Evolutionary conservation across 306 rosid species (phyloP), one percentile per base, ranked within the genome.

Genomic region (Vigna nakashimae): DNA sequence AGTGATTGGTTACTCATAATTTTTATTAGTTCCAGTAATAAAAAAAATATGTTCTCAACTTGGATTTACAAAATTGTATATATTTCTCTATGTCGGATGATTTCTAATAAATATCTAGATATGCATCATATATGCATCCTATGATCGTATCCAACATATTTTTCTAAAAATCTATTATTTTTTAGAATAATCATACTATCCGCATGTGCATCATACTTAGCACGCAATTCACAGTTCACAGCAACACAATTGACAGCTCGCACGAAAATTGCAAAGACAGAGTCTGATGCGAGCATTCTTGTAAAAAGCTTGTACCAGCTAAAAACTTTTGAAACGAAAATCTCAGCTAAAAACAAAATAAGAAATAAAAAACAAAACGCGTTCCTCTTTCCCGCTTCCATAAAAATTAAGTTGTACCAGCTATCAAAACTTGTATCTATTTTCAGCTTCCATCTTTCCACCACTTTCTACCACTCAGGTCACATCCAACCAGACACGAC

Each of bases 401-500:
- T 10, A 9, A 42, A 42, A 42, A 42, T 42, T 2, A 43, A 43
- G 14, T 43, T 43, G 14, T 43, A 38, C 40, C 11, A 38, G 28
- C 28, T 11, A 9, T 18, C 26, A 48, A 32, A 48, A 6, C 10
- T 66, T 12, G 52, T 43, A 30, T 7, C 22, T 7, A 7, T 43
- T 43, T 10, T 43, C 48, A 43, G 14, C 48, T 8, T 66, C 66
- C 74, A 53, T 55, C 49, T 77, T 42, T 42, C 50, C 59, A 2
- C 52, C 9, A 67, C 49, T 77, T 42, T 42, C 50, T 49, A 2
- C 52, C 9, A 68, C 51, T 42, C 18, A 34, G 38, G 52, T 64
- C 28, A 17, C 15, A 42, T 72, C 43, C 62, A 7, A 69, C 78
- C 78, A 62, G 70, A 70, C 84, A 60, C 51, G 15, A 4, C 77